Percentiles rank a stretch among this genome's conserved stretches.
phyloP scores from a whole-genome alignment of 1,284 basidiomycete genomes.

The Volvariella volvacea region DNA sequence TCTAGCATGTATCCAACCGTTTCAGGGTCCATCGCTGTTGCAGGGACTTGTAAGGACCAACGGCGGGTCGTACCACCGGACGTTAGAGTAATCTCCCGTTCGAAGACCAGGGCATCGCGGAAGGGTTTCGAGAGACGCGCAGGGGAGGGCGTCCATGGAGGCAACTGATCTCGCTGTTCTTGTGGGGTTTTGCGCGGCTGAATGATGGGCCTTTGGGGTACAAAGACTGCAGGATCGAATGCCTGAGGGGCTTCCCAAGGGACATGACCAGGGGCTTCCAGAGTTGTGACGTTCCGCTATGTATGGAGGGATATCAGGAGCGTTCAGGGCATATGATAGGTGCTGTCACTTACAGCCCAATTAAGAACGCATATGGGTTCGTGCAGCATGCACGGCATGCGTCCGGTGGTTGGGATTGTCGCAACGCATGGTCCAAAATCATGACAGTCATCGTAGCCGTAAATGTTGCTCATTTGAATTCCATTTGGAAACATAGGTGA shows the following conservation, averaged over 20 bases:
- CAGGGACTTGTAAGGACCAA: slow-evolving; percentile 29
- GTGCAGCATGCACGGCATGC: background rate
- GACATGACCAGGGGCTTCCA: background rate
- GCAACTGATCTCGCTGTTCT: slow-evolving; percentile 5
- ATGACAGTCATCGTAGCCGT: background rate
- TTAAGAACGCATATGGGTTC: background rate
- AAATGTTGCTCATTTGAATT: background rate
- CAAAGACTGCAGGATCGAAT: background rate
- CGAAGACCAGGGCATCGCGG: slow-evolving; percentile 27
- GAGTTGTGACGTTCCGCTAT: background rate
- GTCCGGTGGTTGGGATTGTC: background rate
- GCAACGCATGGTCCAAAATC: too few relatives aligned
- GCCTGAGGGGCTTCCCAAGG: background rate
- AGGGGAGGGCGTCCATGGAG: slow-evolving; percentile 2
- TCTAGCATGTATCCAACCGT: slow-evolving; percentile 35
- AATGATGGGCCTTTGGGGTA: background rate
- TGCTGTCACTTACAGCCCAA: background rate
- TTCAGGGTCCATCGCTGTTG: slow-evolving; percentile 30
- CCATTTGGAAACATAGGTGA: background rate
- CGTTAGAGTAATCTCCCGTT: slow-evolving; percentile 23
- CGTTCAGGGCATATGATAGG: too few relatives aligned
- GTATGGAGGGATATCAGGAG: background rate
- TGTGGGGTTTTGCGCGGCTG: slow-evolving; percentile 2
- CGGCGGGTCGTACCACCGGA: slow-evolving; percentile 17
- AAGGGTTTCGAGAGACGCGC: slow-evolving; percentile 13